Base-by-base conservation (phyloP, 2,329 filamentous ascomycete genomes). In the Hymenoscyphus albidus region DNA sequence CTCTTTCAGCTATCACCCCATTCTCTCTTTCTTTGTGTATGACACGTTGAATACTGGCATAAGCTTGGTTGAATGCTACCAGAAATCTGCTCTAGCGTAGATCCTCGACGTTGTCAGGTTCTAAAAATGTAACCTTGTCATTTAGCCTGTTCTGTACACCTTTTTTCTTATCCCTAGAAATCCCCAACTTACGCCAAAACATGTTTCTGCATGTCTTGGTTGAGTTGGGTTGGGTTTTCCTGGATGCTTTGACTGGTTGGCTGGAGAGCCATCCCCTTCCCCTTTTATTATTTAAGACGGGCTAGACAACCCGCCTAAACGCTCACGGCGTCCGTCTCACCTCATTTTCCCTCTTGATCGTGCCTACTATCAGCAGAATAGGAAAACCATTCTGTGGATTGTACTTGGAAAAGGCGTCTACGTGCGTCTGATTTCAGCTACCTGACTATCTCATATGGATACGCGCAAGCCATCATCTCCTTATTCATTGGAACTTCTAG, bases 301-400 rank as follows among this genome's bases (percentile, higher is more conserved):
- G 44, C 44, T 22, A 51, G n/a, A 35, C 35, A 35, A 35, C 35
- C 44, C 12, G 10, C 44, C 22, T 12, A 51, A 18, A 18, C 44
- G 44, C 44, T 22, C 32, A 14, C 57, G 57, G 32, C 57, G 57
- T 40, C 18, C 18, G 57, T 35, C 57, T 59, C 22, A 59, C 38
- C 44, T 56, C 51, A 56, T 39, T 51, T 12, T 51, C 44, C 22
- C 44, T n/a, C 18, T 13, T 2, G 3, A 22, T 22, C 14, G 2
- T 51, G 44, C n/a, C 14, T 51, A 51, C 44, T 22, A 27, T 51
- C 22, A 18, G 44, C 12, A 7, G 12, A 51, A 51, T 22, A 16
- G 44, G n/a, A 22, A 9, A 51, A 44, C 27, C 1, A 7, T 44
- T 44, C 42, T 44, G 35, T 3, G 18, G 42, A 44, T 9, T 18